Evolutionary conservation across 345 rosid species (phyloP), one percentile per base, ranked within the genome.

Genomic region (Salix viminalis): DNA sequence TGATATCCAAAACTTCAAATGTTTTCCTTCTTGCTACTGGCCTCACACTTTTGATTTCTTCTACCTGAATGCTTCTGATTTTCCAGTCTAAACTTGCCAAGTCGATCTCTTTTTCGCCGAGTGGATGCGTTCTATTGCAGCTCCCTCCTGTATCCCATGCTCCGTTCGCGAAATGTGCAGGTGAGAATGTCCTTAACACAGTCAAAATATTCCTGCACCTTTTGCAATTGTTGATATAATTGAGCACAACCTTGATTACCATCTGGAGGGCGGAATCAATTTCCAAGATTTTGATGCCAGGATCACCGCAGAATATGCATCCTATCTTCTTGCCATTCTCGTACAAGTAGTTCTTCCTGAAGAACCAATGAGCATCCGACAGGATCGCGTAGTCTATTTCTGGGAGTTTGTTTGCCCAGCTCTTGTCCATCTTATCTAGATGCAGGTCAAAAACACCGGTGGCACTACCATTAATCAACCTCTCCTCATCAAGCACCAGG

Each of bases 141-240:
- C 67, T 68, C 62, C 98, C 97, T 46, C 97, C 94, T 0, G 90
- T 90, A 77, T 93, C 77, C 99, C 99, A 93, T 30, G 72, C 56
- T 73, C 98, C 98, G 5, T 91, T 77, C 89, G 93, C 94, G 12
- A 95, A 95, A 81, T 93, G 99, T 0, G 96, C 87, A 0, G 97
- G 97, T 5, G 99, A 90, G 79, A 91, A 89, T 74, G 97, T 93
- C 88, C 99, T 84, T 19, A 90, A 7, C 32, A 93, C 52, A 0
- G 94, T 84, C 37, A 82, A 87, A 4, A 73, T 70, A 30, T 14
- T 52, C 65, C 79, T 83, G 78, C 91, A 87, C 0, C 69, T 75
- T 30, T 70, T 65, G 76, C 94, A 87, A 0, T 13, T 48, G 1
- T 79, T 76, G 30, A 93, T 90, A 65, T 86, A 83, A 48, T 54